Base-by-base conservation (phyloP, 441 rosid genomes). In the Bruguiera hainesii region DNA sequence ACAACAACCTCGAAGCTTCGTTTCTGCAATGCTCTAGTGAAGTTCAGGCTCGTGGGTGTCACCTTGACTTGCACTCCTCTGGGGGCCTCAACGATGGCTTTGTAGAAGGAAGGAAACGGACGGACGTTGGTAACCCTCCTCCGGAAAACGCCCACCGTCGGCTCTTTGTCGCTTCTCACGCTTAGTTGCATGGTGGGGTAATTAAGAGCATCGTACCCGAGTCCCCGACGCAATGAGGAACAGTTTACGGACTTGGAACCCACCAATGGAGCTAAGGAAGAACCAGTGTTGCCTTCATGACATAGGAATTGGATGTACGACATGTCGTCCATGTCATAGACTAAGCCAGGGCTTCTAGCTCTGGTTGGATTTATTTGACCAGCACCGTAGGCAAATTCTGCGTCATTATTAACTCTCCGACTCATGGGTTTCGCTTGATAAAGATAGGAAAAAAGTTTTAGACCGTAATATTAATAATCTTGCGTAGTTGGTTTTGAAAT, bases 101-200 rank as follows among this genome's bases (percentile, higher is more conserved):
- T 65, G 46, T 88, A 92, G 25, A 81, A 65, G 0, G 80, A 75
- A 8, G 78, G 76, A 3, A 74, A 56, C 9, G 66, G 81, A 20
- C 96, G 93, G 1, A 89, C 96, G 20, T 92, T 92, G 1, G 93
- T 87, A 48, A 81, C 93, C 0, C 82, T 87, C 78, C 98, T 56
- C 4, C 75, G 31, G 19, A 88, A 76, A 51, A 71, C 63, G 6
- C 79, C 90, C 3, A 58, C 60, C 0, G 77, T 77, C 7, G 77
- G 72, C 15, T 65, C 56, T 1, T 78, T 28, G 5, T 79, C 82
- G 7, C 81, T 76, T 66, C 75, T 81, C 46, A 83, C 57, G 20
- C 81, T 84, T 0, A 84, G 82, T 29, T 93, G 98, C 31, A 92
- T 75, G 6, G 98, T 86, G 1, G 97, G 98, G 67, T 92, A 92